phyloP scores from a whole-genome alignment of 2,329 filamentous ascomycete genomes.

The Amauroascus niger region DNA sequence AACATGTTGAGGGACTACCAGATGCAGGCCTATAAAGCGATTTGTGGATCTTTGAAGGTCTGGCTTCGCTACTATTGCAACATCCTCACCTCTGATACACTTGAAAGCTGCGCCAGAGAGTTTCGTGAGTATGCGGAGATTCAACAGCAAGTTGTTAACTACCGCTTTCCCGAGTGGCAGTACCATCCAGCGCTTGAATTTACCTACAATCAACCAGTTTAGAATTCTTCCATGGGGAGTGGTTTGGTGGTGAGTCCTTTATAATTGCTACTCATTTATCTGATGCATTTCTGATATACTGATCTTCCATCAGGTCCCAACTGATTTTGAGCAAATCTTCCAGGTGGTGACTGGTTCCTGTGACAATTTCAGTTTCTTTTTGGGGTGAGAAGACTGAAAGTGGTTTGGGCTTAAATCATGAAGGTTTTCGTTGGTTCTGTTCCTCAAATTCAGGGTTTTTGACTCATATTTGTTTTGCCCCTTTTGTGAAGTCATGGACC shows the following conservation, averaged over 20 bases:
- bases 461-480: background rate
- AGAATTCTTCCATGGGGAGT: background rate
- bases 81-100: background rate
- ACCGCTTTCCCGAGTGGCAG: slow-evolving; percentile 7
- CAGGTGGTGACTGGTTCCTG: background rate
- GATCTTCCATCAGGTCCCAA: too few relatives aligned
- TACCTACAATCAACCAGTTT: background rate
- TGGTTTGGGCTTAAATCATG: background rate
- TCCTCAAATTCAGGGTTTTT: background rate
- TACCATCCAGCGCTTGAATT: background rate
- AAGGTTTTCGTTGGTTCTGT: background rate
- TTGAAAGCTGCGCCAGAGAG: background rate
- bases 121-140: background rate
- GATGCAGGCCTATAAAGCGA: slow-evolving; percentile 7
- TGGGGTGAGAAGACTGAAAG: background rate
- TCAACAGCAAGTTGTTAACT: background rate
- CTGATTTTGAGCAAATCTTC: too few relatives aligned
- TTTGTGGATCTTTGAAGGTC: slow-evolving; percentile 4
- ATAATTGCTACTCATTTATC: too few relatives aligned
- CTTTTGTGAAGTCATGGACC: background rate
- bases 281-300: too few relatives aligned
- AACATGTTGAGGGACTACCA: slow-evolving; percentile 12
- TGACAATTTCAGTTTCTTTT: background rate
- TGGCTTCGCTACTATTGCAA: slow-evolving; percentile 3
- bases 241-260: too few relatives aligned